Conservation (phyloP, 768 basidiomycete genomes). For the Tylopilus sp. region DNA sequence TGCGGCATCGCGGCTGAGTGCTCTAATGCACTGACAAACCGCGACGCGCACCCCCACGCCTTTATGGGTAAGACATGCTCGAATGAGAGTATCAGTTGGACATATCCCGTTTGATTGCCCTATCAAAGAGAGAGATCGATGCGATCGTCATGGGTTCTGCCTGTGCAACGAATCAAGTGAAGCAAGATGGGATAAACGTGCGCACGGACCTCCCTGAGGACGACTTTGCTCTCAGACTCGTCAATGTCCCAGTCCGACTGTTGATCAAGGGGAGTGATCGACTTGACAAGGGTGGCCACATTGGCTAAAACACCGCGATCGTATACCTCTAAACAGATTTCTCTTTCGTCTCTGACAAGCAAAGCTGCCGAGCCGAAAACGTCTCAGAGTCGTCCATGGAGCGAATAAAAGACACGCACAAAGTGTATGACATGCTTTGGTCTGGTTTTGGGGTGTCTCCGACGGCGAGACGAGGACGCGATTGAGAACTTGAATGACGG, state of each 20-base stretch:
- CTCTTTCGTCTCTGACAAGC: no score
- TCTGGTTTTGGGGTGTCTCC: no score
- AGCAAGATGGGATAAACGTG: not conserved
- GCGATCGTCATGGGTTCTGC: constrained; percentile 73
- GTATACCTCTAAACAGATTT: no score
- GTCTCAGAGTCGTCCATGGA: no score
- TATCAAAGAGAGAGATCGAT: constrained; percentile 66
- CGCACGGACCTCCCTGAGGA: constrained; percentile 58
- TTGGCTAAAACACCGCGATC: no score
- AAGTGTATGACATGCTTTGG: no score
- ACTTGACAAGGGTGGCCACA: no score
- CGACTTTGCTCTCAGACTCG: constrained; percentile 66
- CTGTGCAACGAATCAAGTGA: no score
- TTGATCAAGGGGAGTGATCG: constrained; percentile 42
- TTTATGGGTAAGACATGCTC: constrained; percentile 52
- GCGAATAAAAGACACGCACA: no score
- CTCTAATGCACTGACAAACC: constrained; percentile 81
- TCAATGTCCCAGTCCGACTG: constrained; percentile 61
- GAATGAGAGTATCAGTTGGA: constrained; percentile 51
- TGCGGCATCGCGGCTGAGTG: constrained; percentile 73
- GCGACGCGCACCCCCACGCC: constrained; percentile 79
- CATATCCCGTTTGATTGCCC: constrained; percentile 62
- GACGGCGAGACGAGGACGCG: no score
- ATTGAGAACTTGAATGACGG: no score
- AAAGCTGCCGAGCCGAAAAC: no score